Evolutionary conservation across 2,329 filamentous ascomycete genomes (phyloP).

Genomic region (Penicillium sp.): DNA sequence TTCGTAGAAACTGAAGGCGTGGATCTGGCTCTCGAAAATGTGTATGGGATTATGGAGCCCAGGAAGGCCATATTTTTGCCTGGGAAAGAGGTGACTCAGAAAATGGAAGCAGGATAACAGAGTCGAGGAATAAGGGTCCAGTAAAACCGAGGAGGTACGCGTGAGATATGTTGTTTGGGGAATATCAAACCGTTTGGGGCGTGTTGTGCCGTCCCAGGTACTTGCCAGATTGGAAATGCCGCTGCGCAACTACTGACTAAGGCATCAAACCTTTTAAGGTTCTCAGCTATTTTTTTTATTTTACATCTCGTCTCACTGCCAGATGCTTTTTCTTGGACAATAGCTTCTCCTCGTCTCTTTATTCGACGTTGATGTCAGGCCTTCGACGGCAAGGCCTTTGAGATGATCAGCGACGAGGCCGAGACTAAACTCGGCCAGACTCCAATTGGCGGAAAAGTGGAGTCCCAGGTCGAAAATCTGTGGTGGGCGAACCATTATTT

Average conservation of each 20-base stretch:
- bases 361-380: too few species aligned
- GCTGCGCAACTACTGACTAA: neutral
- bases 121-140: neutral
- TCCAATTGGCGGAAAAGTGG: too few species aligned
- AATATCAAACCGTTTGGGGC: neutral
- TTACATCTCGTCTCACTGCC: too few species aligned
- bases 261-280: too few species aligned
- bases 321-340: too few species aligned
- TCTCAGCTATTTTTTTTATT: neutral
- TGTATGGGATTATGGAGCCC: neutral
- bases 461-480: too few species aligned
- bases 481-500: too few species aligned
- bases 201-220: neutral
- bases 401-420: too few species aligned
- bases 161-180: neutral
- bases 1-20: neutral
- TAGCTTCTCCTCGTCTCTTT: too few species aligned
- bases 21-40: neutral
- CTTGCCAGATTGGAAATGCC: neutral
- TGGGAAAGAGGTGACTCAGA: neutral
- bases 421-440: too few species aligned
- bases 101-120: neutral
- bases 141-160: neutral
- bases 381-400: too few species aligned
- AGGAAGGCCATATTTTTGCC: neutral